Conservation (phyloP, 2,329 filamentous ascomycete genomes). For the Trichoderma atroviride region DNA sequence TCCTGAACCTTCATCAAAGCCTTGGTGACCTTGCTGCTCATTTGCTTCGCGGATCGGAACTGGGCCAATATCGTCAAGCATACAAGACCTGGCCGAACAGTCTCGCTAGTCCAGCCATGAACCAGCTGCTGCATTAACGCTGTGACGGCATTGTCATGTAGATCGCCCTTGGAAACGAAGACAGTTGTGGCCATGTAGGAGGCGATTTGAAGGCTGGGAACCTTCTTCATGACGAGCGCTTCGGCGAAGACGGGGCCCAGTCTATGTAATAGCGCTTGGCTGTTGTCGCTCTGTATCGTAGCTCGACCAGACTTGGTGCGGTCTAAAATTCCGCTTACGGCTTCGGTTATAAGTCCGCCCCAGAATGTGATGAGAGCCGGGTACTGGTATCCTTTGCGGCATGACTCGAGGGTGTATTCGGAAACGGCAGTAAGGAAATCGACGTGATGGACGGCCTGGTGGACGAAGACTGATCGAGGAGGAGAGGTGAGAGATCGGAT, state of each 20-base stretch:
- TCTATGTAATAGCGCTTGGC: conserved; percentile 73
- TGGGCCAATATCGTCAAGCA: conserved; percentile 83
- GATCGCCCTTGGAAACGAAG: conserved; percentile 77
- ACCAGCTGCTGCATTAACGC: conserved; percentile 89
- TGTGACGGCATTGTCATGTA: conserved; percentile 79
- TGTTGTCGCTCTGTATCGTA: conserved; percentile 75
- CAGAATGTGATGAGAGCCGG: conserved; percentile 84
- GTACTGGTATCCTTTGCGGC: conserved; percentile 72
- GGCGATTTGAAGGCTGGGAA: conserved; percentile 78
- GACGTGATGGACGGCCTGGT: conserved; percentile 77
- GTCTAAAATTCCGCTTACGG: conserved; percentile 81
- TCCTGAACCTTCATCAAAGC: conserved; percentile 66
- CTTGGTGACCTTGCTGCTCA: conserved; percentile 71
- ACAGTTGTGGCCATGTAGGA: conserved; percentile 91
- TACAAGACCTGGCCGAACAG: conserved; percentile 71
- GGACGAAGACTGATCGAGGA: conserved; percentile 79
- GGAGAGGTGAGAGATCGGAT: conserved; percentile 74
- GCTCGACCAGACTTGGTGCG: conserved; percentile 73
- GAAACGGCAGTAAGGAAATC: conserved; percentile 78
- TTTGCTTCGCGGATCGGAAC: conserved; percentile 69
- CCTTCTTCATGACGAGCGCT: conserved; percentile 73
- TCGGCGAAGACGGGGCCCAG: conserved; percentile 72
- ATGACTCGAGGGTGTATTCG: conserved; percentile 74
- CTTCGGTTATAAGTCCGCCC: conserved; percentile 85
- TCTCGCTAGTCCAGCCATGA: conserved; percentile 74